These are phyloP conservation scores for Vitis hybrid DNA, from an alignment of 177 flowering plant species.

Conservation along the genomic window DNA sequence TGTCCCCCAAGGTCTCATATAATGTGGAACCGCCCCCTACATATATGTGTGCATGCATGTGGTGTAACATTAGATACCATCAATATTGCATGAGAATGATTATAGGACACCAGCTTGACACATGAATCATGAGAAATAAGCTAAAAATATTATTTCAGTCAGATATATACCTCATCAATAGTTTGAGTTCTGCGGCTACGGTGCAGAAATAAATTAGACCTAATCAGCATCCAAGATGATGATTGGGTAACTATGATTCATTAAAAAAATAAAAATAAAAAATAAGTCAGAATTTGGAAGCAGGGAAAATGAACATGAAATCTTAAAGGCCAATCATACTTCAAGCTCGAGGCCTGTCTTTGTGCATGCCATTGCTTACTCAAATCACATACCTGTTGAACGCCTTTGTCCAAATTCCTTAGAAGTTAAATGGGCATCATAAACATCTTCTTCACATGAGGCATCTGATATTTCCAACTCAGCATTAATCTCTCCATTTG, in stretches of 20 bases:
- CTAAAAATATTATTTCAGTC: background rate
- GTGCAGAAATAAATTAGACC: conserved; percentile 76
- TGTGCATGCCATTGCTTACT: background rate
- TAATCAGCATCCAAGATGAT: conserved; percentile 60
- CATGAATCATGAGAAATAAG: background rate
- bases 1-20: no score
- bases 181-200: conserved; percentile 76
- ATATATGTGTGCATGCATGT: no score
- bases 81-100: no score
- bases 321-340: conserved; percentile 1
- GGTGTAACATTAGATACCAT: no score
- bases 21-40: no score
- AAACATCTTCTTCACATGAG: conserved; percentile 73
- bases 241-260: conserved; percentile 49
- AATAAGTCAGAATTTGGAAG: background rate
- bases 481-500: conserved; percentile 87
- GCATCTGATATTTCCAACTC: conserved; percentile 90
- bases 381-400: conserved; percentile 38
- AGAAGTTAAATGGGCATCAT: conserved; percentile 23
- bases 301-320: background rate
- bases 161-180: conserved; percentile 79
- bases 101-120: background rate
- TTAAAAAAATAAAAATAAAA: background rate
- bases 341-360: background rate
- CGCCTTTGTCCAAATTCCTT: conserved; percentile 29